A percentile compares a stretch with the other conserved stretches of the same genome.
Conservation (phyloP, 2,329 filamentous ascomycete species). For the Epicoccum sorghinum region DNA sequence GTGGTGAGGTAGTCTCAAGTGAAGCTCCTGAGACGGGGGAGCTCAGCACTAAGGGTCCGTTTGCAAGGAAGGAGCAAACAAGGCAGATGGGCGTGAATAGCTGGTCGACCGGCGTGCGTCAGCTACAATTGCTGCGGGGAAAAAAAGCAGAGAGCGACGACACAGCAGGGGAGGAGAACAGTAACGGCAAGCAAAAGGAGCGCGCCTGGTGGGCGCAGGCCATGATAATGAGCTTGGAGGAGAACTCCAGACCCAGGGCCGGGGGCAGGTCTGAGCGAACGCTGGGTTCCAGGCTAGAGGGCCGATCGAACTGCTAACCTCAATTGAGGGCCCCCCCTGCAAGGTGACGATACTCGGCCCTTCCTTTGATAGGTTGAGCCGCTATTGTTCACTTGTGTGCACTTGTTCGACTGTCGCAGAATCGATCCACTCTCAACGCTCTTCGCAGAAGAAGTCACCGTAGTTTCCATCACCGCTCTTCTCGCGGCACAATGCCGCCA, state of each 20-base stretch:
- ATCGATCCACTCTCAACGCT: conserved; percentile 6
- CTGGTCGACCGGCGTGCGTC: conserved; percentile 26
- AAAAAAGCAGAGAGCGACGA: conserved; percentile 17
- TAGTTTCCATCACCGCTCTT: neutral
- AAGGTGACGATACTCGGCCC: conserved; percentile 12
- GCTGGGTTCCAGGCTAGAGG: conserved; percentile 20
- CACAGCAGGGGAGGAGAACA: conserved; percentile 11
- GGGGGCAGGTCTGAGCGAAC: conserved; percentile 27
- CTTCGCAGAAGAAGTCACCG: conserved; percentile 1
- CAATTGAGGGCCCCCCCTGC: conserved; percentile 3
- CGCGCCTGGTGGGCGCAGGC: conserved; percentile 20
- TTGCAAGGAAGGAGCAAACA: conserved; percentile 23
- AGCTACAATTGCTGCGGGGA: conserved; percentile 22
- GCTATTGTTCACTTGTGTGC: conserved; percentile 10
- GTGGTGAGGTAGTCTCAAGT: conserved; percentile 2
- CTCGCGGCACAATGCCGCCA: neutral
- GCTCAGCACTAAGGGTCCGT: conserved; percentile 5
- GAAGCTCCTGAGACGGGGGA: conserved; percentile 3
- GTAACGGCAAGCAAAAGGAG: conserved; percentile 13
- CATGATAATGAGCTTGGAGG: conserved; percentile 21
- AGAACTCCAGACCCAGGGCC: conserved; percentile 21
- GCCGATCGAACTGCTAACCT: conserved; percentile 14
- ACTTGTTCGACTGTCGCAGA: conserved; percentile 9
- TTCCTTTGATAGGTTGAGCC: conserved; percentile 16
- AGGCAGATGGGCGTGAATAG: conserved; percentile 9